These are phyloP conservation scores for Colletotrichum sp. DNA, from an alignment of 2,329 filamentous ascomycete genomes.

Conservation along the genomic window DNA sequence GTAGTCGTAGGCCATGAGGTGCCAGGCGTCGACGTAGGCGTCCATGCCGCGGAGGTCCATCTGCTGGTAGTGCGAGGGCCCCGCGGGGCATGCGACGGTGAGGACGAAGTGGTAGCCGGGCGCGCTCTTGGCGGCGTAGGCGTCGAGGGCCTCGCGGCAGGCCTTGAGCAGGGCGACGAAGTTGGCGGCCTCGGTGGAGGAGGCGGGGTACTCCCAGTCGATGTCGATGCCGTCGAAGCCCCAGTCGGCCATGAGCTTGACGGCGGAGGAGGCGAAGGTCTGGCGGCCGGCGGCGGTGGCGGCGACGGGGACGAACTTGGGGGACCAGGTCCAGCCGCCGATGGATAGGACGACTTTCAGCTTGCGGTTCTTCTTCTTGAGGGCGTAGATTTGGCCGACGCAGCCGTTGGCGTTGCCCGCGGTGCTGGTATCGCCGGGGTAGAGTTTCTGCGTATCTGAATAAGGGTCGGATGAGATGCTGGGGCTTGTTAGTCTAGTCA, in stretches of 20 bases:
- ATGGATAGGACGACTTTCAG: constrained; percentile 83
- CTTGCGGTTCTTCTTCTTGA: constrained; percentile 78
- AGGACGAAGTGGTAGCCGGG: constrained; percentile 54
- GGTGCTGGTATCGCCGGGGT: constrained; percentile 64
- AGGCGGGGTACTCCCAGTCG: constrained; percentile 61
- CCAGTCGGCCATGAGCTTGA: constrained; percentile 73
- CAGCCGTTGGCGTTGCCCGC: constrained; percentile 77
- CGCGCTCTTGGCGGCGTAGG: constrained; percentile 41
- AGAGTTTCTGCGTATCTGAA: constrained; percentile 70
- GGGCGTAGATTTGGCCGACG: constrained; percentile 76
- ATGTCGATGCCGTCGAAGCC: constrained; percentile 63
- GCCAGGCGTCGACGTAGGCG: constrained; percentile 61
- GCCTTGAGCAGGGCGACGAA: constrained; percentile 48
- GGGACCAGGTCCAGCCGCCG: constrained; percentile 80
- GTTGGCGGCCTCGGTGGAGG: constrained; percentile 41
- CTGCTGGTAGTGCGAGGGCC: constrained; percentile 51
- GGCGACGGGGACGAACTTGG: constrained; percentile 69
- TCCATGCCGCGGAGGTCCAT: constrained; percentile 62
- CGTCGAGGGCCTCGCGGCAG: constrained; percentile 48
- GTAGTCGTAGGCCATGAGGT: constrained; percentile 74
- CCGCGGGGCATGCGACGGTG: constrained; percentile 56
- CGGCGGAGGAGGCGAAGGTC: constrained; percentile 71
- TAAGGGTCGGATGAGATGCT: constrained; percentile 62
- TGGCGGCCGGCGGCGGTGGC: constrained; percentile 65
- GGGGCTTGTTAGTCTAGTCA: constrained; percentile 24